Evolutionary conservation across 208 protist species (phyloP).

Genomic region (Trypanosomatidae sp.): DNA sequence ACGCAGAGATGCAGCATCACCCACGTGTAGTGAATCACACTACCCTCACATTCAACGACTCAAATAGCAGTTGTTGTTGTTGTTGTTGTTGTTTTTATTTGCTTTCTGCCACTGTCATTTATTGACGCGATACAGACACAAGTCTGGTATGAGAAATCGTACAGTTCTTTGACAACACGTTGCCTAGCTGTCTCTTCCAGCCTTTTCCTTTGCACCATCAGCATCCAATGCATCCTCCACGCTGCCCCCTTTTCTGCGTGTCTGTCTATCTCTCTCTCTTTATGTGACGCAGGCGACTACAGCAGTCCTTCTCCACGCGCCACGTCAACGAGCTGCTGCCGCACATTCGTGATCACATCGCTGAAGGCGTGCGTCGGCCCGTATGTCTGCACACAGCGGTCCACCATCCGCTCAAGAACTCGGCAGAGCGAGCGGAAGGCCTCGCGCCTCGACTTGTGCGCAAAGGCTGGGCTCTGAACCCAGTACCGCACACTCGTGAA

Average conservation of each 20-base stretch:
- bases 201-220: too few species aligned
- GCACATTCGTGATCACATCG: slow-evolving; percentile 56
- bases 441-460: slow-evolving; percentile 49
- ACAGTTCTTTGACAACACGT: too few species aligned
- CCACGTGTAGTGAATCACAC: too few species aligned
- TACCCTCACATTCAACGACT: too few species aligned
- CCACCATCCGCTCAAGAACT: slow-evolving; percentile 82
- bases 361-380: slow-evolving; percentile 72
- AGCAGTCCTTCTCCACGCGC: slow-evolving; percentile 52
- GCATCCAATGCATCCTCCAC: too few species aligned
- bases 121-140: too few species aligned
- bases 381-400: slow-evolving; percentile 74
- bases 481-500: slow-evolving; percentile 66
- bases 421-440: slow-evolving; percentile 67
- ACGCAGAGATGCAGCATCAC: too few species aligned
- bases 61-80: too few species aligned
- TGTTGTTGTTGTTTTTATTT: too few species aligned
- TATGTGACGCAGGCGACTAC: not conserved
- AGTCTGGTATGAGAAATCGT: too few species aligned
- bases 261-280: not conserved
- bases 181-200: too few species aligned
- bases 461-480: slow-evolving; percentile 49
- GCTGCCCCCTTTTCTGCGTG: not conserved
- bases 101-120: too few species aligned
- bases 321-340: slow-evolving; percentile 69